A percentile compares a stretch with the other conserved stretches of the same genome.
Conservation (phyloP, 345 rosid species). For the Cardamine chenopodiifolia region DNA sequence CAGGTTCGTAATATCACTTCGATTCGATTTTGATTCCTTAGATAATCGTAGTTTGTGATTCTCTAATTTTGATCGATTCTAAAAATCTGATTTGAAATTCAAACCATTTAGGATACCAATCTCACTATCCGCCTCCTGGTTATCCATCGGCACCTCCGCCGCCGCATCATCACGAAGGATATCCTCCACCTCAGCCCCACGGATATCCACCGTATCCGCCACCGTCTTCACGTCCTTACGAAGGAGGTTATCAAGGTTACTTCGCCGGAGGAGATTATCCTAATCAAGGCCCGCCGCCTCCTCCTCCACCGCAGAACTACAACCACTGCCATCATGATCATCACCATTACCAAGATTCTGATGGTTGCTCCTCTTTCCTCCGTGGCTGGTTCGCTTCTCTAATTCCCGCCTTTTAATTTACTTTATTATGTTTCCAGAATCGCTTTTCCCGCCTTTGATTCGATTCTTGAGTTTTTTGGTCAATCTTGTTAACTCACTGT, state of each 20-base stretch:
- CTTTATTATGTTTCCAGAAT: background rate
- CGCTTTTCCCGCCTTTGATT: background rate
- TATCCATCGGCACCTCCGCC: slow-evolving; percentile 62
- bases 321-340: slow-evolving; percentile 56
- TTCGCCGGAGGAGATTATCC: slow-evolving; percentile 60
- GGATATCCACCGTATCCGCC: slow-evolving; percentile 54
- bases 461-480: background rate
- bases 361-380: slow-evolving; percentile 63
- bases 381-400: slow-evolving; percentile 69
- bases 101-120: slow-evolving; percentile 50
- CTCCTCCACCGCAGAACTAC: slow-evolving; percentile 51
- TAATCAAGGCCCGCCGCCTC: slow-evolving; percentile 46
- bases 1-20: slow-evolving; percentile 45
- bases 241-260: slow-evolving; percentile 76
- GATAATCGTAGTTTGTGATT: background rate
- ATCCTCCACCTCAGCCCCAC: slow-evolving; percentile 54
- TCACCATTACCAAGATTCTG: slow-evolving; percentile 52
- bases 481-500: slow-evolving; percentile 5
- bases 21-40: slow-evolving; percentile 1
- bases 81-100: background rate
- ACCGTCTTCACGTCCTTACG: slow-evolving; percentile 55
- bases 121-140: slow-evolving; percentile 60
- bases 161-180: slow-evolving; percentile 58
- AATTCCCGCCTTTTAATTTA: slow-evolving; percentile 6
- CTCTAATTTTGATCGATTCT: slow-evolving; percentile 35